A percentile compares a stretch with the other conserved stretches of the same genome.
Conservation (phyloP, 257 asterid species). For the Eustoma russellianum region DNA sequence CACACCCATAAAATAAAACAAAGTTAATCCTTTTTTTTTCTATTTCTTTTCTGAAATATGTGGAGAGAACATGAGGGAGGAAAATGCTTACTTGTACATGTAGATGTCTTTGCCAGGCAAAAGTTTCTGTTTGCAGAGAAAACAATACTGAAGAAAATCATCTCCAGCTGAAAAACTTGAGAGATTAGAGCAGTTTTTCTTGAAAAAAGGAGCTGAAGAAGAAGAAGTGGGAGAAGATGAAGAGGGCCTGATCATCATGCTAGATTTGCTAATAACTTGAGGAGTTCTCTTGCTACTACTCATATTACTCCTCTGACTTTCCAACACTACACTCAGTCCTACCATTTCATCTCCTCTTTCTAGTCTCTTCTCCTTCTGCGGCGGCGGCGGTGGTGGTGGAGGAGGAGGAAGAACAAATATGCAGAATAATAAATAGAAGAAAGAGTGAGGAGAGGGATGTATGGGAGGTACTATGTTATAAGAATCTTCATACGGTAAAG, state of each 20-base stretch:
- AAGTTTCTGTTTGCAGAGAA: constrained; percentile 61
- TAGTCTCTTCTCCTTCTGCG: constrained; percentile 1
- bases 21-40: background rate
- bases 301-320: constrained; percentile 21
- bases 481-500: no score
- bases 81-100: constrained; percentile 77
- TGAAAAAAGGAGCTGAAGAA: constrained; percentile 20
- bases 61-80: background rate
- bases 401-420: constrained; percentile 9
- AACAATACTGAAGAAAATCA: constrained; percentile 66
- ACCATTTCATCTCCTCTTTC: constrained; percentile 49
- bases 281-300: constrained; percentile 19
- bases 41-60: no score
- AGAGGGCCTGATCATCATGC: constrained; percentile 44
- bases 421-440: background rate
- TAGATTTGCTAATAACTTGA: constrained; percentile 60
- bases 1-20: background rate
- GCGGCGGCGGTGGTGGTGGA: constrained; percentile 8
- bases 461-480: no score
- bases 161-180: background rate
- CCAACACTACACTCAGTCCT: constrained; percentile 82
- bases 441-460: background rate
- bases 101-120: constrained; percentile 75
- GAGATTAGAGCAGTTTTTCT: background rate
- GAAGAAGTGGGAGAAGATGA: constrained; percentile 19